These are phyloP conservation scores for Rhodotorula babjevae DNA, from an alignment of 768 basidiomycete genomes.

Conservation along the genomic window DNA sequence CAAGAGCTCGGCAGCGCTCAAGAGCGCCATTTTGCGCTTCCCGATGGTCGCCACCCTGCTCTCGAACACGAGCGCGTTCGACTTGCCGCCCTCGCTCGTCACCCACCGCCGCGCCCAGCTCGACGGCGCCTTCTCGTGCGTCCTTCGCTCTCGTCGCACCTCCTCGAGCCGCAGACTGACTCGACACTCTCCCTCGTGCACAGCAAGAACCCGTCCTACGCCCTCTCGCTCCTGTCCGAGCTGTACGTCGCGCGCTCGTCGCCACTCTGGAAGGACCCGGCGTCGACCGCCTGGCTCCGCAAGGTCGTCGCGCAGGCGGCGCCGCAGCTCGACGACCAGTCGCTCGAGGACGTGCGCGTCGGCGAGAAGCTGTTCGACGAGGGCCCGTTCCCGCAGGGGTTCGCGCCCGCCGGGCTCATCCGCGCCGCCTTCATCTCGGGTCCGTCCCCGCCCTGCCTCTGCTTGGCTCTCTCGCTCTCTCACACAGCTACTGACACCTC, in stretches of 20 bases:
- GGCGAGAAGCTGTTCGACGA: conserved; percentile 18
- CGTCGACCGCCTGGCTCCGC: conserved; percentile 63
- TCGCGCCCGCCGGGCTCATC: conserved; percentile 33
- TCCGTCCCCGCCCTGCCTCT: neutral
- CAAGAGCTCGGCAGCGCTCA: conserved; percentile 63
- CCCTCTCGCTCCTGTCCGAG: conserved; percentile 74
- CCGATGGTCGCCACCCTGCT: conserved; percentile 76
- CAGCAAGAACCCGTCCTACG: conserved; percentile 32
- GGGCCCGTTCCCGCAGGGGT: conserved; percentile 18
- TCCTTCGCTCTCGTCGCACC: neutral
- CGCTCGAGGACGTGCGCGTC: conserved; percentile 7
- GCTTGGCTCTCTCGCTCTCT: neutral
- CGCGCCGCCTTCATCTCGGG: conserved; percentile 36
- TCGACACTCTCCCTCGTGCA: neutral
- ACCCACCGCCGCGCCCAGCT: conserved; percentile 24
- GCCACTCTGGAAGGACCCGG: conserved; percentile 74
- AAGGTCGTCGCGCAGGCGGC: conserved; percentile 55
- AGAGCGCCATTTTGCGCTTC: conserved; percentile 68
- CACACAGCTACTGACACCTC: neutral
- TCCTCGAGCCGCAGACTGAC: neutral
- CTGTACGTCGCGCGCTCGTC: conserved; percentile 76
- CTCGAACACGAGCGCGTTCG: conserved; percentile 61
- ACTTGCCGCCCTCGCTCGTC: conserved; percentile 29
- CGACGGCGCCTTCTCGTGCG: conserved; percentile 28
- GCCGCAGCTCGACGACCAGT: conserved; percentile 36